A percentile compares a stretch with the other conserved stretches of the same genome.
Conservation (phyloP, 345 rosid genomes). For the Eucalyptus marginata region DNA sequence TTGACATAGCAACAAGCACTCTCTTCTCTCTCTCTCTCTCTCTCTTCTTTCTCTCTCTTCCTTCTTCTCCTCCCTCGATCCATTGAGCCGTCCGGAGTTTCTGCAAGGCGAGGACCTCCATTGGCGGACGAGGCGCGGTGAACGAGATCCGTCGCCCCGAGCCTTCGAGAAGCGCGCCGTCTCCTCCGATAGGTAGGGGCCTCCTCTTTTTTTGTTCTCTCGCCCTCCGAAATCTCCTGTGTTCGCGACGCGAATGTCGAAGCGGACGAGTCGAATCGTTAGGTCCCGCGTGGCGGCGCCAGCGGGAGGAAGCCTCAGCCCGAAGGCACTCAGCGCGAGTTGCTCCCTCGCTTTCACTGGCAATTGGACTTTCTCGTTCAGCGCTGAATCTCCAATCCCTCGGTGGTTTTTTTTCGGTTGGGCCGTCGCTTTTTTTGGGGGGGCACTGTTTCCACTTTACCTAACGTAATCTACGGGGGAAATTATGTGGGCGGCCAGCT, state of each 20-base stretch:
- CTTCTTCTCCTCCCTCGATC: not conserved
- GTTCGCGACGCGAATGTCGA: not conserved
- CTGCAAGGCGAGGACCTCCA: not conserved
- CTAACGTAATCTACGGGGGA: conserved; percentile 10
- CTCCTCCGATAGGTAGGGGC: not conserved
- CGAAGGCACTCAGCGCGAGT: conserved; percentile 4
- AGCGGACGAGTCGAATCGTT: not conserved
- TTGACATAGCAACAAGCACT: not conserved
- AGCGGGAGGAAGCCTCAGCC: not conserved
- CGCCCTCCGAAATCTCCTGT: not conserved
- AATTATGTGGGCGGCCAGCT: not conserved
- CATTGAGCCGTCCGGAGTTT: not conserved
- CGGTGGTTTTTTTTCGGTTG: conserved; percentile 12
- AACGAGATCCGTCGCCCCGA: not conserved
- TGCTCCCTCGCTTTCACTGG: conserved; percentile 17
- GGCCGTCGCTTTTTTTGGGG: conserved; percentile 17
- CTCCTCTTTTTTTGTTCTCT: not conserved
- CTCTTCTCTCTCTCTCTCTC: not conserved
- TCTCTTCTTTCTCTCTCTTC: not conserved
- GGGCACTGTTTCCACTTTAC: conserved; percentile 16
- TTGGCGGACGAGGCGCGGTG: not conserved
- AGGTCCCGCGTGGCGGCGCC: not conserved
- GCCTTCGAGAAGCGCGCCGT: not conserved
- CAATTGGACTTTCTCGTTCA: not conserved
- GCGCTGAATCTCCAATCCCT: not conserved